phyloP scores from a whole-genome alignment of 257 asterid genomes.

The Petunia secreta region DNA sequence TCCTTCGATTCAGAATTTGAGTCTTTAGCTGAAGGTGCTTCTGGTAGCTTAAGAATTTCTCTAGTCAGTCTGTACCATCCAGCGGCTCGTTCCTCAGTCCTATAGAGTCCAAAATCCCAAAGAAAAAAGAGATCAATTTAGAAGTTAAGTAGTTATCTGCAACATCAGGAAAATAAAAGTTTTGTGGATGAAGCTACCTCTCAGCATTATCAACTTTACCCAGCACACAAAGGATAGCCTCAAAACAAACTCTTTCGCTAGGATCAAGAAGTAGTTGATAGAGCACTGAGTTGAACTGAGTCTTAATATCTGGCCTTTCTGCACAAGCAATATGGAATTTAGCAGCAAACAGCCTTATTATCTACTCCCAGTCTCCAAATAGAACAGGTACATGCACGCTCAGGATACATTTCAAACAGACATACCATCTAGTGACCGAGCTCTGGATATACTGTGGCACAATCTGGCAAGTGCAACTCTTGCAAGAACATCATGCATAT shows the following conservation, averaged over 20 bases:
- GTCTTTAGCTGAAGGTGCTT: constrained; percentile 78
- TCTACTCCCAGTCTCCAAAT: constrained; percentile 17
- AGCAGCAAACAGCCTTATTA: background rate
- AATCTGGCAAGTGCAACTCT: constrained; percentile 96
- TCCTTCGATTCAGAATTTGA: constrained; percentile 68
- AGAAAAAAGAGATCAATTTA: background rate
- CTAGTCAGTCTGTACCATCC: constrained; percentile 96
- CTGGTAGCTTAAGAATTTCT: constrained; percentile 95
- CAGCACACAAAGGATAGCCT: constrained; percentile 92
- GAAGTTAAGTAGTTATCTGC: background rate
- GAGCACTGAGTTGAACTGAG: constrained; percentile 83
- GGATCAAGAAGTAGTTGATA: constrained; percentile 98
- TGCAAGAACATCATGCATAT: constrained; percentile 98
- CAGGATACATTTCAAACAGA: constrained; percentile 29
- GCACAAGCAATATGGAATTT: constrained; percentile 32
- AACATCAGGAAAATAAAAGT: constrained; percentile 22
- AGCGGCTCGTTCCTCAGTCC: constrained; percentile 98
- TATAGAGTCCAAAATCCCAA: constrained; percentile 33
- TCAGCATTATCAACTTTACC: constrained; percentile 90
- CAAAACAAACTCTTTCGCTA: constrained; percentile 97
- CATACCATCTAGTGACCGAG: constrained; percentile 90
- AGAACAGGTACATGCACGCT: background rate
- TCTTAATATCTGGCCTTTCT: constrained; percentile 89
- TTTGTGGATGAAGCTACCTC: constrained; percentile 54
- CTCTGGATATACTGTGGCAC: constrained; percentile 89